Percentiles rank a stretch among this genome's conserved stretches.
phyloP scores from a whole-genome alignment of 1,284 basidiomycete genomes.

The Porodaedalea pini region DNA sequence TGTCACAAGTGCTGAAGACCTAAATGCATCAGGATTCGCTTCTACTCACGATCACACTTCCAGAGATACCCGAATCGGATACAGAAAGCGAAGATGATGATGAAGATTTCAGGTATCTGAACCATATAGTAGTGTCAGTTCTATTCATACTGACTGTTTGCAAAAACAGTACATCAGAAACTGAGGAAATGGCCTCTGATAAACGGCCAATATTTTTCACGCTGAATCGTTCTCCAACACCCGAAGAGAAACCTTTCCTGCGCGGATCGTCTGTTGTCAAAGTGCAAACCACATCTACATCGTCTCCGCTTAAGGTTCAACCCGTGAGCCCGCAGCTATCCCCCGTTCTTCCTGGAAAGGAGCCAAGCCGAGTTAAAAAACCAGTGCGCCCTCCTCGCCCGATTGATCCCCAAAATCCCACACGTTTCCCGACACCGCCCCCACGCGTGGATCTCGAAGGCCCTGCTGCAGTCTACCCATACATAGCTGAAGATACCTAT shows the following conservation, averaged over 20 bases:
- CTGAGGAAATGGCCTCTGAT: neutral
- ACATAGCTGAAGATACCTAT: slow-evolving; percentile 47
- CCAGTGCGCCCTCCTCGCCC: slow-evolving; percentile 1
- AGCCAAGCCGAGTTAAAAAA: neutral
- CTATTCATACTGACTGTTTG: neutral
- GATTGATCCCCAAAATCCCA: slow-evolving; percentile 11
- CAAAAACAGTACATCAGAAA: neutral
- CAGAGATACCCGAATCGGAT: slow-evolving; percentile 10
- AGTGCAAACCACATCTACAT: neutral
- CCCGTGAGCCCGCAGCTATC: neutral
- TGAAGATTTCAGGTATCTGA: neutral
- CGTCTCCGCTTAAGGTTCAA: slow-evolving; percentile 6
- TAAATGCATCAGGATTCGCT: slow-evolving; percentile 26
- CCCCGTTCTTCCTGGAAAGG: neutral
- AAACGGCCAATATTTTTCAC: neutral
- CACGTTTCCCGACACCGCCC: slow-evolving; percentile 32
- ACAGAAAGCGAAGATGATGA: slow-evolving; percentile 12
- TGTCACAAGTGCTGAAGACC: no score
- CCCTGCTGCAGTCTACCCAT: slow-evolving; percentile 50
- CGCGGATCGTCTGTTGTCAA: slow-evolving; percentile 14
- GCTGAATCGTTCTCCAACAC: neutral
- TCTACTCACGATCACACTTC: slow-evolving; percentile 25
- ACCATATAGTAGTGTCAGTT: neutral
- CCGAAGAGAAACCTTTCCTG: slow-evolving; percentile 15
- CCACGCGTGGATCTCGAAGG: slow-evolving; percentile 41